Percentiles rank a stretch among this genome's conserved stretches.
These are phyloP conservation scores for Cynara cardunculus DNA, from an alignment of 129 eudicot species.

Conservation along the genomic window DNA sequence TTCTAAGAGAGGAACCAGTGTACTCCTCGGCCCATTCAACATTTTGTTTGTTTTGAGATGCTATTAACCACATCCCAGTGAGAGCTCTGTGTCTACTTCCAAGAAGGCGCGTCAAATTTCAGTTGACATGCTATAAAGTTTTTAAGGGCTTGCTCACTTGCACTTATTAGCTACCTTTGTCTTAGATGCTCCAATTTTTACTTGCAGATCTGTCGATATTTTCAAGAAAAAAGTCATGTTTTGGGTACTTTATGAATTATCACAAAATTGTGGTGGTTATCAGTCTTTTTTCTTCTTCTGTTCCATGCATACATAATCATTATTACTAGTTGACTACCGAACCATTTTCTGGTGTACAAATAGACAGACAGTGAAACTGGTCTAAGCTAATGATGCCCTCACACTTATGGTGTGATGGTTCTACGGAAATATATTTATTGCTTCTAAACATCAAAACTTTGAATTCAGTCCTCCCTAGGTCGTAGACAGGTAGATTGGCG, in stretches of 20 bases:
- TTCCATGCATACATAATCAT: background rate
- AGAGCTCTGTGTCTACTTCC: background rate
- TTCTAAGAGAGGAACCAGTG: background rate
- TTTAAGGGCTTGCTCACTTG: background rate
- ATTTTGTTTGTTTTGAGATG: background rate
- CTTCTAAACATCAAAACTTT: background rate
- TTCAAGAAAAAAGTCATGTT: background rate
- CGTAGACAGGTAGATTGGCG: background rate
- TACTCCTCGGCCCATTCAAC: background rate
- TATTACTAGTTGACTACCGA: background rate
- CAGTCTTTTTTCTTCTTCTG: background rate
- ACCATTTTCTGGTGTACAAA: background rate
- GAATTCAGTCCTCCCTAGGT: background rate
- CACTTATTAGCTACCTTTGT: background rate
- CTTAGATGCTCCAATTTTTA: background rate
- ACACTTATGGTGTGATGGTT: background rate
- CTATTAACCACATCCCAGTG: background rate
- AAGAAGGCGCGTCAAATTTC: background rate
- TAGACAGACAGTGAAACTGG: background rate
- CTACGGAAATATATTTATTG: background rate
- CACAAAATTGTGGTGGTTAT: background rate
- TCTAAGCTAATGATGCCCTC: background rate
- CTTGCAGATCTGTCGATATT: background rate
- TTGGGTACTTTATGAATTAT: background rate
- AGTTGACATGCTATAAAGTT: background rate